Base-by-base conservation (phyloP, 2,329 filamentous ascomycete genomes). In the Tolypocladium sp. region DNA sequence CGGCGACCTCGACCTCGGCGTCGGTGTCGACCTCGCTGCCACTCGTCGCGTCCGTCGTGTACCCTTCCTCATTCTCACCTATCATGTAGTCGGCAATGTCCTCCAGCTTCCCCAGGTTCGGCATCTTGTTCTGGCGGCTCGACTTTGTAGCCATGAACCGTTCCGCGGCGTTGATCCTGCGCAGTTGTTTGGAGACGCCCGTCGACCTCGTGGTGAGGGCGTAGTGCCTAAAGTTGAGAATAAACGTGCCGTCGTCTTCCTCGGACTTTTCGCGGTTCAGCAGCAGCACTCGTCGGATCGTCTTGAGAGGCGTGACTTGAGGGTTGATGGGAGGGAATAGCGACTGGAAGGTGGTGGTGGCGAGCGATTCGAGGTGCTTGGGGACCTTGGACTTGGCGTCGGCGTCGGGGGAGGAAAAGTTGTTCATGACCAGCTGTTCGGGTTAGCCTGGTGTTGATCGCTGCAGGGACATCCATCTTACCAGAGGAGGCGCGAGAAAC, bases 41-140 rank as follows among this genome's bases (percentile, higher is more conserved):
- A 63, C 91, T 96, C 1, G 86, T 89, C 25, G 76, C 83, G 60
- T 94, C 93, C 5, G 91, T 94, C 66, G 92, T 89, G 74, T 97
- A 99, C 3, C 93, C 80, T 22, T 84, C 79, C 17, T 86, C 87
- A 25, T 84, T 83, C 46, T 90, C 91, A 3, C 95, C 92, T 42
- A 96, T 88, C 74, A 99, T 88, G 71, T 92, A 99, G 71, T 99
- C 94, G 12, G 93, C 88, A 41, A 97, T 93, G 73, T 99, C 94
- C 66, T 94, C 88, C 12, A 99, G 81, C 71, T 90, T 92, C 56
- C 92, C 90, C 0, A 99, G 80, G 67, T 99, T 96, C 3, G 94
- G 94, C 60, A 99, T 78, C 58, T 74, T 73, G 58, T 87, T 86
- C 69, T 91, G 91, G 69, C 81, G 79, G 62, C 83, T 81, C 60